Evolutionary conservation across 768 basidiomycete genomes (phyloP), one percentile per base, ranked within the genome.

Genomic region (Suillus paluster): DNA sequence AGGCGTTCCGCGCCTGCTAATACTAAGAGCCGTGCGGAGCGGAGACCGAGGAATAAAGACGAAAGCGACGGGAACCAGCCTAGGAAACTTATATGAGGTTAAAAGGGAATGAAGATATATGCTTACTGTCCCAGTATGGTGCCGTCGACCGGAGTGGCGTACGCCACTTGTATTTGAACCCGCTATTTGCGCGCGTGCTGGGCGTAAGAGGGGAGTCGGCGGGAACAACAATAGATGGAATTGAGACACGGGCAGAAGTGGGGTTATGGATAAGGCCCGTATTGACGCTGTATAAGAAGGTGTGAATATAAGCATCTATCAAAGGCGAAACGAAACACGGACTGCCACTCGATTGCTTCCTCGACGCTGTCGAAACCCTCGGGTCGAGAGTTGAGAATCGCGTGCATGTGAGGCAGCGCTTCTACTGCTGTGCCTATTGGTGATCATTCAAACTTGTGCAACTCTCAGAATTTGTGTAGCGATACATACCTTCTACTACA

Each of bases 311-410:
- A 44, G 23, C 33, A 58, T n/a, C 12, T 23, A 33, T 3, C 4
- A 7, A 45, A 21, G 11, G 8, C 2, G 44, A 12, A n/a, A 5
- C 2, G 25, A 30, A 63, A 34, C 10, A 82, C 95, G 70, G 75
- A 98, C 95, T 99, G 97, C 97, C 97, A 99, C 63, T 93, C 89
- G 45, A 99, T 87, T 0, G 91, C 95, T 57, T 91, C 90, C 71
- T 96, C 91, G 9, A 90, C 77, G 48, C 85, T 91, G 58, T 86
- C 84, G 73, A 99, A 99, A 0, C 90, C 90, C 53, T 87, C 88
- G 8, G 97, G 97, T 12, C 95, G 86, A 30, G 88, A 85, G 61
- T 91, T 90, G 34, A 99, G 83, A 39, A 99, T 85, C 45, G 82
- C 86, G 63, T 92, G 87, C 97, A 99, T 99, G 67, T 92, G 86